Evolutionary conservation across 176 grass and related monocot genomes (phyloP), one percentile per base, ranked within the genome.

Genomic region (Neostapfia colusana): DNA sequence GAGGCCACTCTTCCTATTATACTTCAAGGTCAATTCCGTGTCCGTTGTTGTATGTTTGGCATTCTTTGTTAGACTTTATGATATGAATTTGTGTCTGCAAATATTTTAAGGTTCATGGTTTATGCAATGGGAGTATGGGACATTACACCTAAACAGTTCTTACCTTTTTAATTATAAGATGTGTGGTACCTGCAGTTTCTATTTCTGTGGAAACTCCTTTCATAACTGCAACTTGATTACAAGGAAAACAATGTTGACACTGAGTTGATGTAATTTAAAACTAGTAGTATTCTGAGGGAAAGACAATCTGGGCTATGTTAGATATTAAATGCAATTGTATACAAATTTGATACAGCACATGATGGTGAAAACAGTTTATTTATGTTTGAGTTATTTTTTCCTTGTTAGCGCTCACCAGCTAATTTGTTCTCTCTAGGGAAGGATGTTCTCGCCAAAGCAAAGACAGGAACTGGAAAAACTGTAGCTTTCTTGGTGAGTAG

Each of bases 381-480:
- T 66, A 40, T 31, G 31, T 57, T 43, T 57, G 10, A 68, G 18
- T 54, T 85, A 17, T 41, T 46, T 27, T 68, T 71, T 41, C 50
- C 58, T 62, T 26, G 50, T 70, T 40, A 57, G 15, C 24, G 25
- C 67, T 59, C 23, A 74, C 40, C 6, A 61, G 63, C 10, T 68
- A 74, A 62, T 63, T 69, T 10, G 35, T 66, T 42, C 71, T 87
- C n/a, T 80, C 10, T 81, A 98, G 95, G 95, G 40, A 98, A 98
- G 83, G 95, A 98, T 78, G 91, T 98, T 66, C 95, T 98, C 57
- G 95, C 95, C 44, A 98, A 94, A 91, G 95, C 95, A 82, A 98
- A 76, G 79, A 98, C 95, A 73, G 95, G 91, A 71, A 98, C 91
- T 18, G 95, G 95, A 58, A 94, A 98, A 90, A 98, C 95, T 80